phyloP scores from a whole-genome alignment of 23 red algal species.

The Pyropia haitanensis region DNA sequence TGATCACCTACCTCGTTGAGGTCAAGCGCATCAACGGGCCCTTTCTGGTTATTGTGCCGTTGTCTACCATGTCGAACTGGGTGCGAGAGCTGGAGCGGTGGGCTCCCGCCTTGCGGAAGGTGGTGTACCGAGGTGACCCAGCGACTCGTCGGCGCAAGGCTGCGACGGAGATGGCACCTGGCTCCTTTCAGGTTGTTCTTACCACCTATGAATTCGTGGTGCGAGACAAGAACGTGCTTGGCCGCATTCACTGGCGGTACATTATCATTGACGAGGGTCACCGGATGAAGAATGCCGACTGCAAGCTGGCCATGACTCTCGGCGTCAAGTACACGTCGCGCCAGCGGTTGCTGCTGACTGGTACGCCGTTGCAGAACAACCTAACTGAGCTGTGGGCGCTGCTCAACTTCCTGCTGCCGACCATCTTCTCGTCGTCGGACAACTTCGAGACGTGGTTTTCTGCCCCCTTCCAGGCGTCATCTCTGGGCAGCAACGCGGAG shows the following conservation, averaged over 20 bases:
- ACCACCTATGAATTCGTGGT: slow-evolving; percentile 95
- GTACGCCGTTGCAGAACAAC: slow-evolving; percentile 97
- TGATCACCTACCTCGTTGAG: slow-evolving; percentile 78
- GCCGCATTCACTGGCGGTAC: slow-evolving; percentile 87
- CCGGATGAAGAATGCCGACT: slow-evolving; percentile 98
- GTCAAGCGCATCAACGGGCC: slow-evolving; percentile 73
- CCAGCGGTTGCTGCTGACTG: slow-evolving; percentile 90
- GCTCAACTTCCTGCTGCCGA: slow-evolving; percentile 91
- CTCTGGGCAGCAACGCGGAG: slow-evolving; percentile 55
- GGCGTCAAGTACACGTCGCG: slow-evolving; percentile 89
- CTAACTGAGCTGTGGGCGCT: slow-evolving; percentile 95
- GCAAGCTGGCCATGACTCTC: slow-evolving; percentile 88
- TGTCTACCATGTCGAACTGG: slow-evolving; percentile 89
- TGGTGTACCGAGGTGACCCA: slow-evolving; percentile 87
- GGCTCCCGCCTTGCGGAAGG: slow-evolving; percentile 65
- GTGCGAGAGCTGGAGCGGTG: slow-evolving; percentile 81
- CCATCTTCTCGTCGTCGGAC: slow-evolving; percentile 78
- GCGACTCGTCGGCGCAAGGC: slow-evolving; percentile 59
- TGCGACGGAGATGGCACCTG: slow-evolving; percentile 64
- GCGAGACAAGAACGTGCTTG: slow-evolving; percentile 80
- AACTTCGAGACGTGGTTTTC: slow-evolving; percentile 98
- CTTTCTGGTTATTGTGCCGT: slow-evolving; percentile 82
- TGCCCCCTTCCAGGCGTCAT: slow-evolving; percentile 83
- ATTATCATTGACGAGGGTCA: slow-evolving; percentile 99
- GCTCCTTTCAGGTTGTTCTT: slow-evolving; percentile 70